Base-by-base conservation (phyloP, 495 filamentous ascomycete genomes). In the Cudoniella acicularis region DNA sequence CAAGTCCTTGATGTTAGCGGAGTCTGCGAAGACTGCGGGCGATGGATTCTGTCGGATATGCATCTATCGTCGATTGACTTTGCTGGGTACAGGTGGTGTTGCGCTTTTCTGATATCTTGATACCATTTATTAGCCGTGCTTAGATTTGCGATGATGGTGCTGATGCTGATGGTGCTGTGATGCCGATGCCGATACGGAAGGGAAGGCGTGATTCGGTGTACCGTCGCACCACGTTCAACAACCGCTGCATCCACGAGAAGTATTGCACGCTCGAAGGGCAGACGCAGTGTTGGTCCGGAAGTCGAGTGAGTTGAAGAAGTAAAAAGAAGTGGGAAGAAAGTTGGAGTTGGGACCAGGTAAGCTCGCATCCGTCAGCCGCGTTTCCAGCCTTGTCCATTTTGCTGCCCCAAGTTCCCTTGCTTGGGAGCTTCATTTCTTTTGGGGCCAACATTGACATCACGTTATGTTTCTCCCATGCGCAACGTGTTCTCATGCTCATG, bases 351-450 rank as follows among this genome's bases (percentile, higher is more conserved):
- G 30, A 13, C 30, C 4, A 36, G 30, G 30, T 36, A 36, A 36
- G 30, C 30, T 36, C 30, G 30, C 30, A 36, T 4, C 30, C 30
- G 52, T 54, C 50, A 54, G 52, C 40, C 51, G 17, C 26, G 26
- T 22, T 27, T 40, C 26, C 52, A 54, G 52, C 52, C 52, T 54
- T 20, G 52, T 54, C 20, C 30, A 6, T 36, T 36, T 36, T 36
- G 30, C 6, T 6, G 30, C 13, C 30, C 6, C 30, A 36, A 13
- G 30, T 36, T 36, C 30, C n/a, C 30, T 36, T 36, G 30, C 30
- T 36, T 13, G 30, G 30, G 13, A 13, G 6, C 30, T 36, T 4
- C 30, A 36, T 36, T 36, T 36, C 13, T 13, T 36, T 36, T 36
- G 4, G 30, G 30, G 41, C 26, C 20, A 23, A 18, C 13, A 22